Conservation (phyloP, 2,329 filamentous ascomycete genomes). For the Epichloe glyceriae region DNA sequence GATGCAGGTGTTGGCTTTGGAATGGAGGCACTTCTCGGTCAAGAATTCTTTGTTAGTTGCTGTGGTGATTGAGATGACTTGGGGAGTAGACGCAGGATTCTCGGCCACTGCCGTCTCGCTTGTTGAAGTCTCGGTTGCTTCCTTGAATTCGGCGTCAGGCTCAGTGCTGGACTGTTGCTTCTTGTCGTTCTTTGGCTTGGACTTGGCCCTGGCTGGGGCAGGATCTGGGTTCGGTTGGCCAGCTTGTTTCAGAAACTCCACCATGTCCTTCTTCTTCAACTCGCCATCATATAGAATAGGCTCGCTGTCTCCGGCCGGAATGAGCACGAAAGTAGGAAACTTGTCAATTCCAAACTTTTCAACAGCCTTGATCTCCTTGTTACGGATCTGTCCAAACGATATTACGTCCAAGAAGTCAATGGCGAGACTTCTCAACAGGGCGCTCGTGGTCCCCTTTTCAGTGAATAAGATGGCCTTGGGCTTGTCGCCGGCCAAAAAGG, state of each 20-base stretch:
- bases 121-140: conserved; percentile 22
- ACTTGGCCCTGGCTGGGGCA: conserved; percentile 26
- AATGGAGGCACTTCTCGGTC: conserved; percentile 56
- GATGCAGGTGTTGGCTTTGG: conserved; percentile 71
- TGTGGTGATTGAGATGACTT: conserved; percentile 50
- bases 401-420: conserved; percentile 82
- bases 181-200: conserved; percentile 20
- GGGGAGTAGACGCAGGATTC: conserved; percentile 10
- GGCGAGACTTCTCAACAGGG: conserved; percentile 69
- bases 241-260: conserved; percentile 69
- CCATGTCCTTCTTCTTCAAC: conserved; percentile 70
- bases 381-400: conserved; percentile 66
- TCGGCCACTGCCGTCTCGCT: conserved; percentile 17
- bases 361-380: conserved; percentile 62
- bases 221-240: conserved; percentile 70
- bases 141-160: conserved; percentile 24
- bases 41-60: conserved; percentile 53
- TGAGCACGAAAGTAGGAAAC: conserved; percentile 69
- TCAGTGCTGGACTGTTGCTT: conserved; percentile 11
- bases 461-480: conserved; percentile 88
- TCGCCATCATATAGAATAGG: conserved; percentile 67
- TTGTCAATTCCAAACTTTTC: conserved; percentile 62
- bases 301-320: conserved; percentile 58
- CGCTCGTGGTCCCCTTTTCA: conserved; percentile 79
- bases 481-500: conserved; percentile 59